A percentile compares a stretch with the other conserved stretches of the same genome.
These are phyloP conservation scores for Paulownia fortunei DNA, from an alignment of 257 asterid species.

Conservation along the genomic window DNA sequence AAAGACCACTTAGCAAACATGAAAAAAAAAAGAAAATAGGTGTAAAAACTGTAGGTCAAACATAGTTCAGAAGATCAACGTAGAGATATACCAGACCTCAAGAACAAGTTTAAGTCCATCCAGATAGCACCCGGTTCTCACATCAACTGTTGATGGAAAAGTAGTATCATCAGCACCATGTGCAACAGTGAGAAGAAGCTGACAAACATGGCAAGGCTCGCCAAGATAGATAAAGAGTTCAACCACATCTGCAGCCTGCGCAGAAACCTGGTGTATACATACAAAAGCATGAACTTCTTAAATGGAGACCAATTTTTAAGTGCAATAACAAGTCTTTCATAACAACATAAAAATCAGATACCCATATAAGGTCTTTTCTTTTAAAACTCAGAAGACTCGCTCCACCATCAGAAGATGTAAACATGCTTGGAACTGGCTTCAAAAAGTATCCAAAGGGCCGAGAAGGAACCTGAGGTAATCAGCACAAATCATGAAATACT, in stretches of 20 bases:
- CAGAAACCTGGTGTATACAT: conserved; percentile 64
- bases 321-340: conserved; percentile 16
- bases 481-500: conserved; percentile 42
- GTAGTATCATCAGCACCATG: conserved; percentile 99
- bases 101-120: conserved; percentile 92
- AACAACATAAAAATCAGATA: conserved; percentile 45
- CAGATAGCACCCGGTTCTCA: conserved; percentile 85
- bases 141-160: conserved; percentile 91
- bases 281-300: conserved; percentile 27
- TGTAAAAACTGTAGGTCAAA: conserved; percentile 24
- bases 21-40: neutral
- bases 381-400: conserved; percentile 85
- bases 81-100: conserved; percentile 77
- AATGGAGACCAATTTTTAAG: conserved; percentile 8
- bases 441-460: conserved; percentile 94
- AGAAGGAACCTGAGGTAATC: conserved; percentile 73
- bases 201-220: conserved; percentile 95
- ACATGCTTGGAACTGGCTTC: conserved; percentile 92
- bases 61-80: conserved; percentile 39
- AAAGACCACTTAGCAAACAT: conserved; percentile 6
- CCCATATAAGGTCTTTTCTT: conserved; percentile 92
- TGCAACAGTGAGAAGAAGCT: conserved; percentile 89
- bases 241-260: conserved; percentile 93
- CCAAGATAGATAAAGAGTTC: conserved; percentile 93
- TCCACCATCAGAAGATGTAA: conserved; percentile 84